Conservation (phyloP, 2,329 filamentous ascomycete genomes). For the Orbilia javanica region DNA sequence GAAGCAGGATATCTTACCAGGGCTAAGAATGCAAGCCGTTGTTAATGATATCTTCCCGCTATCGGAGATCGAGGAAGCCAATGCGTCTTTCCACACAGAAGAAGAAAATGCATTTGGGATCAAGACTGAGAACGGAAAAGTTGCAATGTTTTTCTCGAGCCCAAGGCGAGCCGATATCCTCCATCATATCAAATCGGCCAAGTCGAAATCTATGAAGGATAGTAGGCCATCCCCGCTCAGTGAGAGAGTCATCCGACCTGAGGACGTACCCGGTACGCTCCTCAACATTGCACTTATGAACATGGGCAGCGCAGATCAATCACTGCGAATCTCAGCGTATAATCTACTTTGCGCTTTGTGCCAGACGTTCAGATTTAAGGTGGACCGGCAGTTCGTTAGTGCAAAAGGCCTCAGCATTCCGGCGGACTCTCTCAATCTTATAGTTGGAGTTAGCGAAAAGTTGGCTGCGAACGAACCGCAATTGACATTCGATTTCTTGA, state of each 20-base stretch:
- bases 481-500: conserved; percentile 76
- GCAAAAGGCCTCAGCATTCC: conserved; percentile 73
- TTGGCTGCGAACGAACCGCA: conserved; percentile 75
- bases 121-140: conserved; percentile 76
- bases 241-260: conserved; percentile 76
- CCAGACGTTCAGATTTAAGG: conserved; percentile 76
- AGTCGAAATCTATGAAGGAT: conserved; percentile 75
- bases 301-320: conserved; percentile 73
- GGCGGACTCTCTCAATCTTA: conserved; percentile 74
- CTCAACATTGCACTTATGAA: conserved; percentile 77
- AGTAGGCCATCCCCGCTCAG: conserved; percentile 73
- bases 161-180: conserved; percentile 75
- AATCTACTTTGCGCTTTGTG: conserved; percentile 77
- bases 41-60: conserved; percentile 79
- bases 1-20: conserved; percentile 76
- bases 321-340: conserved; percentile 75
- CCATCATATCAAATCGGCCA: conserved; percentile 74
- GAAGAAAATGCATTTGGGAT: conserved; percentile 77
- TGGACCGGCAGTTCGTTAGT: conserved; percentile 73
- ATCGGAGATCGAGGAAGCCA: conserved; percentile 75
- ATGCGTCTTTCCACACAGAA: conserved; percentile 73
- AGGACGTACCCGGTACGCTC: conserved; percentile 78
- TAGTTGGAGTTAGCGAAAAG: conserved; percentile 75
- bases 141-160: conserved; percentile 79
- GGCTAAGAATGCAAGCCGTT: conserved; percentile 73